Percentiles rank a stretch among this genome's conserved stretches.
Conservation (phyloP, 441 rosid genomes). For the Erysimum pusillum region DNA sequence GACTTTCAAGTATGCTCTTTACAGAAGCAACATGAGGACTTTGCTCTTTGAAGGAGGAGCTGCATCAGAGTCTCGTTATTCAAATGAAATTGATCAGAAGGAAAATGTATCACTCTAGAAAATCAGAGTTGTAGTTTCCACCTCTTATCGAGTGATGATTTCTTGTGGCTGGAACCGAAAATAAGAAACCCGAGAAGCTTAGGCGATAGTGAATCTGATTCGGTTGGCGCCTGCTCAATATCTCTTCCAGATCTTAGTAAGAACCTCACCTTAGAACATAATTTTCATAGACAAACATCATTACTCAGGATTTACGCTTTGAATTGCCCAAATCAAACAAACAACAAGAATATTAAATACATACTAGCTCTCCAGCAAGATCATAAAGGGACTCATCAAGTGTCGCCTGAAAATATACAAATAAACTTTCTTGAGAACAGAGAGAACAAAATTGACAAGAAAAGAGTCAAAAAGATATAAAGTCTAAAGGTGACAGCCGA, state of each 20-base stretch:
- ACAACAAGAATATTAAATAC: constrained; percentile 26
- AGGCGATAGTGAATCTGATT: constrained; percentile 83
- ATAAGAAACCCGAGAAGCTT: constrained; percentile 89
- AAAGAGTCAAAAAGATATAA: constrained; percentile 30
- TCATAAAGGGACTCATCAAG: constrained; percentile 97
- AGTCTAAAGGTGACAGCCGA: constrained; percentile 7
- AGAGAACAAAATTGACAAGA: constrained; percentile 29
- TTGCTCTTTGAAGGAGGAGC: constrained; percentile 83
- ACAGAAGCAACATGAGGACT: constrained; percentile 92
- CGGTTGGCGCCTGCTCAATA: constrained; percentile 76
- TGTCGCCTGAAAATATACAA: constrained; percentile 77
- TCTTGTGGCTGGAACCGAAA: constrained; percentile 80
- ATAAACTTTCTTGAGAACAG: constrained; percentile 36
- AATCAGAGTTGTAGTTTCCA: constrained; percentile 44
- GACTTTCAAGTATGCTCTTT: constrained; percentile 90
- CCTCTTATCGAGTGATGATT: constrained; percentile 85
- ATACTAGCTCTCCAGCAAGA: constrained; percentile 99
- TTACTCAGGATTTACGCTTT: constrained; percentile 26
- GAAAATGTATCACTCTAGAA: constrained; percentile 24
- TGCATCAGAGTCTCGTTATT: constrained; percentile 49
- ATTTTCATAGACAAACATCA: constrained; percentile 23
- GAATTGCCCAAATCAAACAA: constrained; percentile 8
- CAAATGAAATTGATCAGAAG: constrained; percentile 25
- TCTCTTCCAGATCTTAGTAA: constrained; percentile 98
- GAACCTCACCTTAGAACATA: constrained; percentile 84